Conservation (phyloP, 306 rosid species). For the Glycine soja region DNA sequence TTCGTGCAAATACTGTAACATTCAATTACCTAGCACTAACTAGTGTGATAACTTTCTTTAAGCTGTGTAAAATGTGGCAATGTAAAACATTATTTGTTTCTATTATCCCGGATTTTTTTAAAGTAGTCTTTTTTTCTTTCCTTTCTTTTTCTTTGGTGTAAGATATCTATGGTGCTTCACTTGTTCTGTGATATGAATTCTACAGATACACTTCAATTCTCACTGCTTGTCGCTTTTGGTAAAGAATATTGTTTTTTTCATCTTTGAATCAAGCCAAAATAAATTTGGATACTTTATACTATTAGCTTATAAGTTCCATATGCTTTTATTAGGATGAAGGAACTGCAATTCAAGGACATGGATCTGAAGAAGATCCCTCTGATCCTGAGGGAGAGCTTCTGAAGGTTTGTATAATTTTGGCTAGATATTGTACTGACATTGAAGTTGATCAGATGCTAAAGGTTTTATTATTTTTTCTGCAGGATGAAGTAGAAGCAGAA, state of each 20-base stretch:
- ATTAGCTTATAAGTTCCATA: conserved; percentile 2
- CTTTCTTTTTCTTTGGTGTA: neutral
- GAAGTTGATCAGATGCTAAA: conserved; percentile 10
- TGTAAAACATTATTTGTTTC: neutral
- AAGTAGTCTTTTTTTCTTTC: neutral
- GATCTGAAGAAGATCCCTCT: conserved; percentile 53
- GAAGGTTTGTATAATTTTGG: conserved; percentile 47
- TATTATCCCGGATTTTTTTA: neutral
- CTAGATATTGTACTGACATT: neutral
- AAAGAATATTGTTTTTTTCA: neutral
- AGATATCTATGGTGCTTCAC: neutral
- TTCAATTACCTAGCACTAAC: neutral
- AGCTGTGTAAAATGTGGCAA: neutral
- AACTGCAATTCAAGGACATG: conserved; percentile 57
- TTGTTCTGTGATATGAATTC: neutral
- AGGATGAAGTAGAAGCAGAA: conserved; percentile 73
- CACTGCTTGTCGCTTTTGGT: conserved; percentile 19
- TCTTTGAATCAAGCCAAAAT: conserved; percentile 5
- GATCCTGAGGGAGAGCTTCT: conserved; percentile 56
- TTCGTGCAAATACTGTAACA: too few species aligned
- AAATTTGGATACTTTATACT: neutral
- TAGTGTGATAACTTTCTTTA: neutral
- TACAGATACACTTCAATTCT: conserved; percentile 5
- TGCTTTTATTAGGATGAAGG: conserved; percentile 61
- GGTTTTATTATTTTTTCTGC: conserved; percentile 47